Evolutionary conservation across 768 basidiomycete genomes (phyloP), one percentile per base, ranked within the genome.

Genomic region (Serendipita sp.): DNA sequence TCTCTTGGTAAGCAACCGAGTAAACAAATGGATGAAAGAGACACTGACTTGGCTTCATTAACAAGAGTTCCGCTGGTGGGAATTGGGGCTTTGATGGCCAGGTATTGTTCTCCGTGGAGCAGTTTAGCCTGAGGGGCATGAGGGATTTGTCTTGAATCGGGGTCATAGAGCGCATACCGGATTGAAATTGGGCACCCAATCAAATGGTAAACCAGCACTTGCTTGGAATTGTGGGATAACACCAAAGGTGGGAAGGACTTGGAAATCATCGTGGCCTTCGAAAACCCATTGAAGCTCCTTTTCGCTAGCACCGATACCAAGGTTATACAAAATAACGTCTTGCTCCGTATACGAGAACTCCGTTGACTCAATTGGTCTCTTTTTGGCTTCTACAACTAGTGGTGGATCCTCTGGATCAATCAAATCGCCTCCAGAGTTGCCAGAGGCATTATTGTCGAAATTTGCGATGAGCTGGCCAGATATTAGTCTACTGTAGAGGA

Each of bases 91-190:
- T 88, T 86, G 73, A 99, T 90, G 66, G 83, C 80, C 68, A 99
- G 76, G 73, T 91, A 98, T 70, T 98, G 96, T 72, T 99, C 96
- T 50, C 96, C 96, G 72, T 99, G 96, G 16, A 99, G 81, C n/a
- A 99, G 78, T 75, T 91, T 97, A 53, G 93, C 91, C 91, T 92
- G 66, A 1, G 58, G 65, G 36, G 63, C 18, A 48, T 44, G 27
- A 62, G 44, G 18, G 44, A 8, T 8, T 37, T 44, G 16, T 6
- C 45, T 33, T 60, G 58, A 16, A 66, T n/a, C n/a, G 33, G 13
- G 11, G 8, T 11, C n/a, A 40, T 40, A 5, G 40, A 23, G 1
- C 37, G 74, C 83, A 60, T 69, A 90, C 91, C 3, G 91, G 92
- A 71, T 94, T 94, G 78, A 85, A 98, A 74, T 97, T 88, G 13